Conservation (phyloP, 2,329 filamentous ascomycete genomes). For the Tolypocladium inflatum region DNA sequence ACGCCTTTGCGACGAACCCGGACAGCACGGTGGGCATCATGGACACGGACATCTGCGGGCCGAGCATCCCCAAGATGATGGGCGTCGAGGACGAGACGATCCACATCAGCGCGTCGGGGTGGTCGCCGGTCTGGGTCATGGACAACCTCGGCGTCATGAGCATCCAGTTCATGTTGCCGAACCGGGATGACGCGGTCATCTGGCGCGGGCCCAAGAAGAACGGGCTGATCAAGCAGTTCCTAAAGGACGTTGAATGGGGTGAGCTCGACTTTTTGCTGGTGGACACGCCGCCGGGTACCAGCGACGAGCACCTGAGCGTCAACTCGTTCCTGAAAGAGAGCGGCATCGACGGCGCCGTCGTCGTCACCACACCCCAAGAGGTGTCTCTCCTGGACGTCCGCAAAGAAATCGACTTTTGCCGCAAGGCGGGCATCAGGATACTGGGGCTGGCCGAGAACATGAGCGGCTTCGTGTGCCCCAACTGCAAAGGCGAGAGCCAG, state of each 20-base stretch:
- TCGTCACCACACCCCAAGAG: conserved; percentile 94
- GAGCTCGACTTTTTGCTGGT: conserved; percentile 88
- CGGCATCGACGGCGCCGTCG: conserved; percentile 84
- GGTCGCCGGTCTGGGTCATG: conserved; percentile 91
- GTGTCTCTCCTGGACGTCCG: conserved; percentile 84
- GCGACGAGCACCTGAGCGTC: conserved; percentile 89
- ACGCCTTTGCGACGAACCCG: conserved; percentile 78
- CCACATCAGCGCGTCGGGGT: conserved; percentile 78
- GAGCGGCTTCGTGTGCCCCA: conserved; percentile 93
- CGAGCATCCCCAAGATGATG: conserved; percentile 98
- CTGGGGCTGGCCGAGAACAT: conserved; percentile 95
- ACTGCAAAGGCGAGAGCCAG: conserved; percentile 70
- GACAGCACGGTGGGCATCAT: conserved; percentile 81
- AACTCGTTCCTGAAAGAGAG: conserved; percentile 86
- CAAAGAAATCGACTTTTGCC: conserved; percentile 96
- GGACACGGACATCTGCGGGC: conserved; percentile 97
- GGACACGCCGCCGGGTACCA: conserved; percentile 91
- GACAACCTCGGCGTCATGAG: conserved; percentile 96
- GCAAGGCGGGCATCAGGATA: conserved; percentile 83
- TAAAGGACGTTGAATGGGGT: conserved; percentile 98
- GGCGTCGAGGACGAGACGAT: conserved; percentile 91
- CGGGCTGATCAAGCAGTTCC: conserved; percentile 91
- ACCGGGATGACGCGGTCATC: conserved; percentile 88
- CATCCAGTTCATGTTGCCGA: conserved; percentile 96
- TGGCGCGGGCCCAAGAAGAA: conserved; percentile 99